These are phyloP conservation scores for Bipolaris bicolor DNA, from an alignment of 2,329 filamentous ascomycete genomes.

Conservation along the genomic window DNA sequence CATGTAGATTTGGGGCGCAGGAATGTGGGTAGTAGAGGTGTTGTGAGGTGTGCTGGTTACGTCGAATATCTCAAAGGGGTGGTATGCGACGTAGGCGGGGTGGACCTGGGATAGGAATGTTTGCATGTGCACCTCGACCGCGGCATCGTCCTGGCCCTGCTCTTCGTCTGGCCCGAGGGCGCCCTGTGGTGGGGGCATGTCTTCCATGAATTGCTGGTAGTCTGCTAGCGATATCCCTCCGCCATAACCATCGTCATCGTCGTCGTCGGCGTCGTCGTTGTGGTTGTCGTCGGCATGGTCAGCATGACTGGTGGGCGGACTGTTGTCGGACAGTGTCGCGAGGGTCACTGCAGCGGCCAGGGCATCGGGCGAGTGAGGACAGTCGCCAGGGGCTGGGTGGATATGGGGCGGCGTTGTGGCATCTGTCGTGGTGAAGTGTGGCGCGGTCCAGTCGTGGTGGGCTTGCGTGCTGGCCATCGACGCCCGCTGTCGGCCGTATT, in stretches of 20 bases:
- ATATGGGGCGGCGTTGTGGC: conserved; percentile 16
- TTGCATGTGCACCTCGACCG: conserved; percentile 16
- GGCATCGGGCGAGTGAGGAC: conserved; percentile 27
- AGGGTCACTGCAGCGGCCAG: conserved; percentile 37
- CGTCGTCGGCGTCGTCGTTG: conserved; percentile 12
- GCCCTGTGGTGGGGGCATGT: conserved; percentile 7
- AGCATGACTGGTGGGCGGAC: conserved; percentile 36
- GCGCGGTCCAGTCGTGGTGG: conserved; percentile 17
- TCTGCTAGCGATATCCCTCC: conserved; percentile 40
- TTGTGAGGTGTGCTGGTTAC: conserved; percentile 18
- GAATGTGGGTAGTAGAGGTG: conserved; percentile 20
- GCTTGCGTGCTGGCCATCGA: conserved; percentile 38
- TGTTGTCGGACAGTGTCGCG: conserved; percentile 38
- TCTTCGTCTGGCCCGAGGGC: conserved; percentile 11
- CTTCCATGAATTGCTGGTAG: conserved; percentile 19
- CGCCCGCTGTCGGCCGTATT: conserved; percentile 21
- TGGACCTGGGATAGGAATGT: conserved; percentile 26
- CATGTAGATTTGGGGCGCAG: conserved; percentile 17
- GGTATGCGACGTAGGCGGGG: conserved; percentile 14
- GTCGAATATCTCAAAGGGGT: conserved; percentile 13
- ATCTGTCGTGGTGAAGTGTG: conserved; percentile 21
- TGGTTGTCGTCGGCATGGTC: not conserved
- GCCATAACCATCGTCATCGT: conserved; percentile 21
- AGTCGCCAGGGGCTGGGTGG: conserved; percentile 10
- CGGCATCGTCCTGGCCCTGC: conserved; percentile 1